Evolutionary conservation across 768 basidiomycete species (phyloP).

Genomic region (Exsudoporus frostii): DNA sequence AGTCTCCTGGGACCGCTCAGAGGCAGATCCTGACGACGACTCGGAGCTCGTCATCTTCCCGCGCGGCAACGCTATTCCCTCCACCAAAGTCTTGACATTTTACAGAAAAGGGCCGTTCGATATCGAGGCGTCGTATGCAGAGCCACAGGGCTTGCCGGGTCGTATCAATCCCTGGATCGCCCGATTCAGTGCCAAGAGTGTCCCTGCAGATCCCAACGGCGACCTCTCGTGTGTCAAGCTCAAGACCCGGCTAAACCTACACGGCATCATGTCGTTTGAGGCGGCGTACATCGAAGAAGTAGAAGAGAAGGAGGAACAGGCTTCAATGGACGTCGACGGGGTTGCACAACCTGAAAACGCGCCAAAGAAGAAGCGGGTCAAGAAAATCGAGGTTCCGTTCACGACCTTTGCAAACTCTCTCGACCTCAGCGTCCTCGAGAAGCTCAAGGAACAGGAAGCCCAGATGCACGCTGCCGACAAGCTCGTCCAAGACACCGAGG

Average conservation of each 20-base stretch:
- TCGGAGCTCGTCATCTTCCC: conserved; percentile 91
- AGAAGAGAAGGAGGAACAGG: conserved; percentile 69
- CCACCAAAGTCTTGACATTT: conserved; percentile 94
- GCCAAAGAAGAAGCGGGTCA: conserved; percentile 83
- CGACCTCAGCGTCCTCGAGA: conserved; percentile 61
- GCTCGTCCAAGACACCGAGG: conserved; percentile 97
- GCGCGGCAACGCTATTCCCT: conserved; percentile 79
- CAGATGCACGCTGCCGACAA: conserved; percentile 91
- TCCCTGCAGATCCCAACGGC: conserved; percentile 65
- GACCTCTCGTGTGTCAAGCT: conserved; percentile 85
- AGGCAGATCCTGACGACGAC: conserved; percentile 81
- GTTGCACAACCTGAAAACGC: conserved; percentile 37
- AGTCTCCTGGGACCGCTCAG: conserved; percentile 77
- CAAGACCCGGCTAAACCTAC: conserved; percentile 82
- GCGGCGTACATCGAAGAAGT: conserved; percentile 79
- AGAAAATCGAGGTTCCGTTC: conserved; percentile 81
- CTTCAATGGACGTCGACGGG: conserved; percentile 65
- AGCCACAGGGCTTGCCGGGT: conserved; percentile 69
- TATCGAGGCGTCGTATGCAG: conserved; percentile 81
- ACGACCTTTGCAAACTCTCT: conserved; percentile 62
- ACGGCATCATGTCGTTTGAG: conserved; percentile 88
- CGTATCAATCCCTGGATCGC: conserved; percentile 83
- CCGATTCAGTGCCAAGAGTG: conserved; percentile 76
- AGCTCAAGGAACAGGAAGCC: conserved; percentile 75
- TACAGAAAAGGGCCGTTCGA: conserved; percentile 87